phyloP scores from a whole-genome alignment of 2,329 filamentous ascomycete genomes.

The Didymosphaeria variabile region DNA sequence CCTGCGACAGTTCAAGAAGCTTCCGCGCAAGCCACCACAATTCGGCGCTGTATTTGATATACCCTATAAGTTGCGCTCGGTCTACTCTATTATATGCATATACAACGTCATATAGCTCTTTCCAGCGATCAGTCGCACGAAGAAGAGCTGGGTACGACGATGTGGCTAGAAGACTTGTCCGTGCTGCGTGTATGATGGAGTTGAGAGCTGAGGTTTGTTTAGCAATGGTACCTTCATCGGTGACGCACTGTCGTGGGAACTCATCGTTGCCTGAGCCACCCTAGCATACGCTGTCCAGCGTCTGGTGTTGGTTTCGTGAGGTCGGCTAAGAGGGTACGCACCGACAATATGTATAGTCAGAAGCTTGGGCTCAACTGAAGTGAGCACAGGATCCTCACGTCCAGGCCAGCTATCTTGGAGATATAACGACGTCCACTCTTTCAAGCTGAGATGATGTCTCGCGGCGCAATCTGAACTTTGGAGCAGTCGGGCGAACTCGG shows the following conservation, averaged over 20 bases:
- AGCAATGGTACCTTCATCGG: neutral
- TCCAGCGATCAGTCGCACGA: constrained; percentile 28
- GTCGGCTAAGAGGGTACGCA: constrained; percentile 1
- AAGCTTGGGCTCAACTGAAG: constrained; percentile 9
- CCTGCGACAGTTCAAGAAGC: constrained; percentile 14
- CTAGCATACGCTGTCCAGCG: no score
- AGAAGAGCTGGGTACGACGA: constrained; percentile 11
- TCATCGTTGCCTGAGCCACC: neutral
- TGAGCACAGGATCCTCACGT: neutral
- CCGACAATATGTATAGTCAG: constrained; percentile 23
- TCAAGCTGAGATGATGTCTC: constrained; percentile 4
- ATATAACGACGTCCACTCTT: constrained; percentile 9
- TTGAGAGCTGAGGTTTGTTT: constrained; percentile 12
- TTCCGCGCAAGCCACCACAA: constrained; percentile 28
- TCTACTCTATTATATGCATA: neutral
- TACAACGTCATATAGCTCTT: constrained; percentile 22
- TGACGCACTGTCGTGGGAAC: no score
- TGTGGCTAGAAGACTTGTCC: constrained; percentile 13
- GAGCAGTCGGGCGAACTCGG: constrained; percentile 10
- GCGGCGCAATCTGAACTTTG: neutral
- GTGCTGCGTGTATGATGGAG: constrained; percentile 18
- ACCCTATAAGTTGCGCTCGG: constrained; percentile 17
- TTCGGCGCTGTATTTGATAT: constrained; percentile 23
- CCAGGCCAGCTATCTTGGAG: constrained; percentile 11
- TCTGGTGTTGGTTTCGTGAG: no score